Percentiles rank a stretch among this genome's conserved stretches.
phyloP scores from a whole-genome alignment of 306 rosid species.

The Fagus sylvatica region DNA sequence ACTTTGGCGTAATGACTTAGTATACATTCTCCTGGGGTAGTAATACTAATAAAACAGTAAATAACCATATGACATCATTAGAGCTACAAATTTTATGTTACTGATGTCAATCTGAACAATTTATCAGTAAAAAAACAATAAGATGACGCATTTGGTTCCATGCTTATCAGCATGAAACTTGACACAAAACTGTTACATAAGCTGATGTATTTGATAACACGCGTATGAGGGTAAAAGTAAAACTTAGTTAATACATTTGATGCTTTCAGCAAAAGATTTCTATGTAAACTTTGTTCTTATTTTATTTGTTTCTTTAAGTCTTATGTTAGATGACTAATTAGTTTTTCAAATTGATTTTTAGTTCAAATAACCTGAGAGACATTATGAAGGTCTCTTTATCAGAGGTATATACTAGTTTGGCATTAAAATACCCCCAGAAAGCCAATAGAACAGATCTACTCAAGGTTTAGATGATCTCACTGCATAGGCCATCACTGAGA shows the following conservation, averaged over 20 bases:
- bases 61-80: not conserved
- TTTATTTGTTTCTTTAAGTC: not conserved
- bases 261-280: not conserved
- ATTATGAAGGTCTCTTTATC: not conserved
- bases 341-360: too few species aligned
- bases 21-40: slow-evolving; percentile 18
- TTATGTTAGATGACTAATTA: not conserved
- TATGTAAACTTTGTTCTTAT: not conserved
- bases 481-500: slow-evolving; percentile 22
- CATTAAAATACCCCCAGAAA: slow-evolving; percentile 1
- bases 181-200: not conserved
- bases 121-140: not conserved
- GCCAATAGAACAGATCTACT: slow-evolving; percentile 28
- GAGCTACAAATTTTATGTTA: slow-evolving; percentile 24
- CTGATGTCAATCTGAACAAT: not conserved
- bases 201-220: not conserved
- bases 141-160: not conserved
- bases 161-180: not conserved
- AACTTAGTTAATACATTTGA: not conserved
- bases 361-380: too few species aligned
- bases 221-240: not conserved
- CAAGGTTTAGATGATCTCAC: slow-evolving; percentile 18
- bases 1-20: slow-evolving; percentile 27
- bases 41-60: not conserved
- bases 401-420: not conserved